Percentiles rank a stretch among this genome's conserved stretches.
phyloP scores from a whole-genome alignment of 805 yeast genomes.

The Cyberlindnera euphorbiiphila region DNA sequence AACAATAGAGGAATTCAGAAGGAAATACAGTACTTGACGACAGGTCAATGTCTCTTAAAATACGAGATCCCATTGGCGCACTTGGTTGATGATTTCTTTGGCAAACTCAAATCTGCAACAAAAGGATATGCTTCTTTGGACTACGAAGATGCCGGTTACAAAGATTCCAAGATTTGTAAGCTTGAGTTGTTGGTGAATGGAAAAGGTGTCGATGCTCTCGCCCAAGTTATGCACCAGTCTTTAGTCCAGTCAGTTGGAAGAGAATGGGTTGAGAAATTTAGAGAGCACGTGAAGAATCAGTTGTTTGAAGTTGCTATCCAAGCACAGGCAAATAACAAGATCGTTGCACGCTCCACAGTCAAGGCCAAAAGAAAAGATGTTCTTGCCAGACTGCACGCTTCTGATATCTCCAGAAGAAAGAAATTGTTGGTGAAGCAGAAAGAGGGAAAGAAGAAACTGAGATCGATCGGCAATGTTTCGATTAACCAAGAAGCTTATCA shows the following conservation, averaged over 20 bases:
- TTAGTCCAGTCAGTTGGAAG: constrained; percentile 71
- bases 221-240: constrained; percentile 82
- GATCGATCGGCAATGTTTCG: constrained; percentile 70
- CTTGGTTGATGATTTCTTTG: constrained; percentile 92
- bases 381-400: constrained; percentile 88
- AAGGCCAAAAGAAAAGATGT: constrained; percentile 94
- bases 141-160: constrained; percentile 91
- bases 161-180: constrained; percentile 74
- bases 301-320: constrained; percentile 91
- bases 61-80: constrained; percentile 85
- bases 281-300: constrained; percentile 74
- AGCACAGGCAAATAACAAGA: constrained; percentile 75
- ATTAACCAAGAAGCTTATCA: constrained; percentile 87
- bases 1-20: constrained; percentile 78
- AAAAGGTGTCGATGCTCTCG: constrained; percentile 82
- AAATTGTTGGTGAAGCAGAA: constrained; percentile 84
- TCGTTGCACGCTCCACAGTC: constrained; percentile 88
- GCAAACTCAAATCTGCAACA: constrained; percentile 83
- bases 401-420: constrained; percentile 86
- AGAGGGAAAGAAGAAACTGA: constrained; percentile 87
- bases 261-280: constrained; percentile 80
- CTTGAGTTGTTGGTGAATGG: constrained; percentile 89
- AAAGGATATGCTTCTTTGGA: constrained; percentile 93
- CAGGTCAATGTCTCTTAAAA: constrained; percentile 77
- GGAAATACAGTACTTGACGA: constrained; percentile 69